phyloP scores from a whole-genome alignment of 805 yeast genomes.

The Isabelozyma gotoi region DNA sequence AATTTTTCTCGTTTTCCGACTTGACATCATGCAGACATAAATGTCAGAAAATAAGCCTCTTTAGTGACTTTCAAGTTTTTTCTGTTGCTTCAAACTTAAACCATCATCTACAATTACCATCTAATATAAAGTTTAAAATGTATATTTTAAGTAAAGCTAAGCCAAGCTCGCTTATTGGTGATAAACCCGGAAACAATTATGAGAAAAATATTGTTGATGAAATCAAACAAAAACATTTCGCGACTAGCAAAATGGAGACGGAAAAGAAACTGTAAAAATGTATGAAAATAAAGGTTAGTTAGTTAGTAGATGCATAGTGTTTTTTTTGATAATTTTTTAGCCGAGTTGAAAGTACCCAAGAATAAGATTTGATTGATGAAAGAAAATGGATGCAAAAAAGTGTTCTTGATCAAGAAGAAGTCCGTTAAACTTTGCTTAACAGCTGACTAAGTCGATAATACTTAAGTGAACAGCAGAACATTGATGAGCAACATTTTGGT shows the following conservation, averaged over 20 bases:
- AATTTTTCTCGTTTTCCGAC: no score
- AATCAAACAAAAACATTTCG: background rate
- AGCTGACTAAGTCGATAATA: slow-evolving; percentile 56
- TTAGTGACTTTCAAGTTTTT: no score
- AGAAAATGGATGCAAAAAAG: background rate
- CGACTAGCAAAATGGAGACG: background rate
- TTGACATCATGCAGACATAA: no score
- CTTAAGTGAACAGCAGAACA: slow-evolving; percentile 63
- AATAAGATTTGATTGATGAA: background rate
- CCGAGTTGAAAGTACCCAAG: background rate
- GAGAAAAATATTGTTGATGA: background rate
- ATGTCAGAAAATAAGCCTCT: no score
- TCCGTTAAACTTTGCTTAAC: slow-evolving; percentile 40
- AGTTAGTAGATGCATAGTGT: background rate
- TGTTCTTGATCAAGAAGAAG: no score
- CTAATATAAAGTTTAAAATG: no score
- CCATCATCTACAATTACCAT: no score
- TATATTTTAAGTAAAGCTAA: no score
- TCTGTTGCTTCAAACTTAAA: no score
- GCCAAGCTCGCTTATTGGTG: no score
- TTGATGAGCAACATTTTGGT: slow-evolving; percentile 56
- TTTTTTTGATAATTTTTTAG: no score
- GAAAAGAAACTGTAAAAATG: background rate
- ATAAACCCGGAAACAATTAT: background rate
- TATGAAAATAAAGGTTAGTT: no score